Conservation (phyloP, 2,329 filamentous ascomycete genomes). For the Sporothrix dimorphospora region DNA sequence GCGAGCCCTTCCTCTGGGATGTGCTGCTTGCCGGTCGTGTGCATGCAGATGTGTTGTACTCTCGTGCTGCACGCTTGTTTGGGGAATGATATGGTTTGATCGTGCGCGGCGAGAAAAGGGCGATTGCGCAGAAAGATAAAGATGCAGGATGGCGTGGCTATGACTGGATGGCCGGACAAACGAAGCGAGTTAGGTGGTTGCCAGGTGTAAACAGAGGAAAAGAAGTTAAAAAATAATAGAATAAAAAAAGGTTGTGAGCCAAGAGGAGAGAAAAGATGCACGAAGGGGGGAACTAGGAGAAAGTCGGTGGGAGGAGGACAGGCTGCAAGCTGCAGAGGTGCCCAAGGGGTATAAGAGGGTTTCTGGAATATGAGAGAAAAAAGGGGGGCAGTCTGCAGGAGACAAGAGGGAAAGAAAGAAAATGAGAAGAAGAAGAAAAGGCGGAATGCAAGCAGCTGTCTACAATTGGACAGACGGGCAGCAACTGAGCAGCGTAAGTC, state of each 20-base stretch:
- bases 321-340: constrained; percentile 22
- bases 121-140: constrained; percentile 27
- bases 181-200: background rate
- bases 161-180: constrained; percentile 35
- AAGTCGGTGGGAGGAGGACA: constrained; percentile 5
- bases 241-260: background rate
- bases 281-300: background rate
- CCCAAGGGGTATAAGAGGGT: constrained; percentile 21
- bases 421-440: background rate
- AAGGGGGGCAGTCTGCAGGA: background rate
- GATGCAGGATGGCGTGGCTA: constrained; percentile 41
- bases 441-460: background rate
- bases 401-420: background rate
- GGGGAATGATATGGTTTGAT: constrained; percentile 18
- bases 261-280: background rate
- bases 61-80: constrained; percentile 16
- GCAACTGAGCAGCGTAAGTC: constrained; percentile 1
- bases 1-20: constrained; percentile 1
- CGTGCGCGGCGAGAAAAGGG: constrained; percentile 30
- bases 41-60: constrained; percentile 26
- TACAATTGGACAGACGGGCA: constrained; percentile 12
- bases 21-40: constrained; percentile 10
- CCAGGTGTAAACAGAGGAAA: constrained; percentile 3
- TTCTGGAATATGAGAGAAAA: background rate
- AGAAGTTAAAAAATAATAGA: background rate